A percentile compares a stretch with the other conserved stretches of the same genome.
Conservation (phyloP, 805 yeast species). For the Lipomyces japonicus region DNA sequence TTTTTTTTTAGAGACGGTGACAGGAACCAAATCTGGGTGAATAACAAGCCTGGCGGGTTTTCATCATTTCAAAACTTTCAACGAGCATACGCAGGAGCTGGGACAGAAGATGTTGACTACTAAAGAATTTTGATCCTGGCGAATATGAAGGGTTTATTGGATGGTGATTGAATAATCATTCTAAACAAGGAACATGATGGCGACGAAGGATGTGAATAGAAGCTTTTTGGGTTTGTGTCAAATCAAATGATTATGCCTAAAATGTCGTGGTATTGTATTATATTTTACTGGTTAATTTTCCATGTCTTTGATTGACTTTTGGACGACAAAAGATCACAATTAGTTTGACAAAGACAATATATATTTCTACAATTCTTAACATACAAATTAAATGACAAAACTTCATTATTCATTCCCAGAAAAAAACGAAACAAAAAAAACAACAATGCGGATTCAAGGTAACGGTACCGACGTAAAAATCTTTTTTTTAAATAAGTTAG, state of each 20-base stretch:
- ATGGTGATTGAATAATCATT: neutral
- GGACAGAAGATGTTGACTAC: too few species aligned
- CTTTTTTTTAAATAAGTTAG: too few species aligned
- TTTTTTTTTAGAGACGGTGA: too few species aligned
- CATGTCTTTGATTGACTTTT: too few species aligned
- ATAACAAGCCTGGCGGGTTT: too few species aligned
- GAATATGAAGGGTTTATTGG: neutral
- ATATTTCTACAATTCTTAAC: neutral
- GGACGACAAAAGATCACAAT: too few species aligned
- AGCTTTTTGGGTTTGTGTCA: neutral
- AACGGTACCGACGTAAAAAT: neutral
- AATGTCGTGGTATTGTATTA: neutral
- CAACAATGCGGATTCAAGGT: neutral
- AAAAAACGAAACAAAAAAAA: neutral
- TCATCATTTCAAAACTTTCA: too few species aligned
- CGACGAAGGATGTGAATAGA: neutral
- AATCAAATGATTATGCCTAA: neutral
- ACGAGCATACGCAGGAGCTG: too few species aligned
- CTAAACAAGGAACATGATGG: neutral
- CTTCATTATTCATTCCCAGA: neutral
- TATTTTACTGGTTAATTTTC: too few species aligned
- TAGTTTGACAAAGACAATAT: neutral
- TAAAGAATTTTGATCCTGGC: too few species aligned
- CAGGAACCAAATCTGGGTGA: too few species aligned
- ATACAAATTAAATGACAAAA: neutral